Evolutionary conservation across 139 green algal genomes (phyloP).

Genomic region (Chlorella sp.): DNA sequence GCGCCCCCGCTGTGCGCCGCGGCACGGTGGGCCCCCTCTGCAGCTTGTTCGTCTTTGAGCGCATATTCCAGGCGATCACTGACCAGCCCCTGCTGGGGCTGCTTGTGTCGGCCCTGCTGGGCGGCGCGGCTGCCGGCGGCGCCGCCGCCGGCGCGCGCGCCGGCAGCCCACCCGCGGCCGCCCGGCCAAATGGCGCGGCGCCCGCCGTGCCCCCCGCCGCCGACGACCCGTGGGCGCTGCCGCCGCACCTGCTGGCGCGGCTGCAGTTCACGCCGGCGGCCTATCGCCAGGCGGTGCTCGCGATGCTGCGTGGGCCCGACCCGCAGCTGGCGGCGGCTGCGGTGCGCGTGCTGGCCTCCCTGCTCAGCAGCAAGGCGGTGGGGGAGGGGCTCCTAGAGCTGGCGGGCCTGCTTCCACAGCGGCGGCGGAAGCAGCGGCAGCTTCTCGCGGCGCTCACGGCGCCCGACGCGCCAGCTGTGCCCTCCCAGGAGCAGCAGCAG

Average conservation of each 20-base stretch:
- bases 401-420: conserved; percentile 45
- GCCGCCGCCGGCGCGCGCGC: not conserved
- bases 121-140: conserved; percentile 7
- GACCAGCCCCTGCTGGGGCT: conserved; percentile 53
- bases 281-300: conserved; percentile 46
- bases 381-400: conserved; percentile 45
- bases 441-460: conserved; percentile 45
- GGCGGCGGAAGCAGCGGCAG: conserved; percentile 37
- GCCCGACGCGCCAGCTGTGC: too few relatives aligned
- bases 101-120: conserved; percentile 56
- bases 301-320: conserved; percentile 39
- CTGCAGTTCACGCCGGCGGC: conserved; percentile 28
- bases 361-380: conserved; percentile 38
- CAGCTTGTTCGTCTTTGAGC: conserved; percentile 77
- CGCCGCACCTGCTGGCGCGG: not conserved
- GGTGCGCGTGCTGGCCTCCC: conserved; percentile 47
- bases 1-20: not conserved
- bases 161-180: not conserved
- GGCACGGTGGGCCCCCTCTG: conserved; percentile 46
- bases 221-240: not conserved
- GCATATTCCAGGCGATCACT: conserved; percentile 67
- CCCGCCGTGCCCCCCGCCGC: too few relatives aligned
- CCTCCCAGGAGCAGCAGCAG: not conserved
- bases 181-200: too few relatives aligned
- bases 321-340: conserved; percentile 42